Evolutionary conservation across 2,329 filamentous ascomycete genomes (phyloP).

Genomic region (Hypoxylon sp.): DNA sequence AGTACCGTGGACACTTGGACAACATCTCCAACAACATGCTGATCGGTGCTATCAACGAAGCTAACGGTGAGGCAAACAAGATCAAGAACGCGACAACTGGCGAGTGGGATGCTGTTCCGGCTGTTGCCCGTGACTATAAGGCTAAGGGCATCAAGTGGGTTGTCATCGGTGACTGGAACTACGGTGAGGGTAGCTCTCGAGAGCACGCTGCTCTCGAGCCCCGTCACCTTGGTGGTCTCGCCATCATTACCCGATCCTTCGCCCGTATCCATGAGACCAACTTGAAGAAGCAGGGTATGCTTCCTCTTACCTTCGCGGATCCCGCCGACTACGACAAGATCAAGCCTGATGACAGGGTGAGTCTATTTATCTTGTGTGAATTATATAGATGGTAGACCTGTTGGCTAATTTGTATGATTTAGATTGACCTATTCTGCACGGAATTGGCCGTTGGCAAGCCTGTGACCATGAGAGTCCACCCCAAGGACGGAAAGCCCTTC

Average conservation of each 20-base stretch:
- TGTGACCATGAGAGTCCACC: constrained; percentile 91
- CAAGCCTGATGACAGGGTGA: constrained; percentile 86
- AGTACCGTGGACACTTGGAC: constrained; percentile 98
- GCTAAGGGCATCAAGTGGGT: constrained; percentile 96
- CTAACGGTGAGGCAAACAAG: constrained; percentile 98
- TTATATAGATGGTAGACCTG: neutral
- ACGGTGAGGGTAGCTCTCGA: constrained; percentile 96
- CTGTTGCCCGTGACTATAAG: constrained; percentile 98
- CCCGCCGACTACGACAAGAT: constrained; percentile 99
- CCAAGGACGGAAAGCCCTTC: constrained; percentile 85
- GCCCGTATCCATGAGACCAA: constrained; percentile 99
- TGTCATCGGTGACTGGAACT: constrained; percentile 99
- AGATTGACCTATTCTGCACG: constrained; percentile 88
- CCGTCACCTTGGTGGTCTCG: constrained; percentile 94
- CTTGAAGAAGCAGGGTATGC: constrained; percentile 99
- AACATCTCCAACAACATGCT: constrained; percentile 99
- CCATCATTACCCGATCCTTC: constrained; percentile 95
- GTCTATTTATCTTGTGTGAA: constrained; percentile 38
- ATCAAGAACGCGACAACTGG: constrained; percentile 90
- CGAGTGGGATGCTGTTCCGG: constrained; percentile 89
- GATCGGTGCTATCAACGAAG: constrained; percentile 96
- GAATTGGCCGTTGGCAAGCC: constrained; percentile 94
- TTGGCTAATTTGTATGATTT: constrained; percentile 44
- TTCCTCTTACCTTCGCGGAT: constrained; percentile 94
- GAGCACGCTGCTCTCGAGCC: constrained; percentile 99